Evolutionary conservation across 306 rosid genomes (phyloP), one percentile per base, ranked within the genome.

Genomic region (Albizia julibrissin): DNA sequence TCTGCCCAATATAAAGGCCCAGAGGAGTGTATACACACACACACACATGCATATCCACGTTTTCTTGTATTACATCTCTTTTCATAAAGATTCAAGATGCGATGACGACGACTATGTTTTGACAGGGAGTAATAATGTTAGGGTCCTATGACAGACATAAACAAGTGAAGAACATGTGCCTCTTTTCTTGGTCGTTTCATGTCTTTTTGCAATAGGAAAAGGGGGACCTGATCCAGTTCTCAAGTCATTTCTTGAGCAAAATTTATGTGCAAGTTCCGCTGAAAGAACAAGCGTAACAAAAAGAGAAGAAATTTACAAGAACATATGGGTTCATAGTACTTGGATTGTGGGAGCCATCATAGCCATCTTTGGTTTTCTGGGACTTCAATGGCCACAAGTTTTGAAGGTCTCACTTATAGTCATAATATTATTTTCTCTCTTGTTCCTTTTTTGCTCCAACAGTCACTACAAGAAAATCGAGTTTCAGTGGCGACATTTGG

Each of bases 401-500:
- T 72, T 72, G 10, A 2, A 0, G 8, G 8, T 72, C n/a, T 26
- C 42, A 26, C 1, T 2, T 27, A 8, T 46, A 8, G 8, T 27
- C 24, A 72, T 46, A 22, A 34, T 8, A 15, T 2, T 42, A 26
- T 46, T 61, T 7, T 14, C 12, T 3, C 31, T 26, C 61, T 26
- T 72, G 21, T 71, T 71, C 75, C 56, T 70, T 22, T 70, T 12
- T 3, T 56, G 75, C 49, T 21, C 12, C 72, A 68, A 42, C 71
- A 31, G 0, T n/a, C n/a, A n/a, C n/a, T n/a, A n/a, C n/a, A n/a
- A n/a, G n/a, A n/a, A n/a, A n/a, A n/a, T n/a, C n/a, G n/a, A n/a
- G n/a, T n/a, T n/a, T n/a, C n/a, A n/a, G n/a, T n/a, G n/a, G n/a
- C n/a, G n/a, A n/a, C n/a, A n/a, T n/a, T n/a, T n/a, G n/a, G n/a